Conservation (phyloP, 148 eudicot species). For the Arctostaphylos glauca region DNA sequence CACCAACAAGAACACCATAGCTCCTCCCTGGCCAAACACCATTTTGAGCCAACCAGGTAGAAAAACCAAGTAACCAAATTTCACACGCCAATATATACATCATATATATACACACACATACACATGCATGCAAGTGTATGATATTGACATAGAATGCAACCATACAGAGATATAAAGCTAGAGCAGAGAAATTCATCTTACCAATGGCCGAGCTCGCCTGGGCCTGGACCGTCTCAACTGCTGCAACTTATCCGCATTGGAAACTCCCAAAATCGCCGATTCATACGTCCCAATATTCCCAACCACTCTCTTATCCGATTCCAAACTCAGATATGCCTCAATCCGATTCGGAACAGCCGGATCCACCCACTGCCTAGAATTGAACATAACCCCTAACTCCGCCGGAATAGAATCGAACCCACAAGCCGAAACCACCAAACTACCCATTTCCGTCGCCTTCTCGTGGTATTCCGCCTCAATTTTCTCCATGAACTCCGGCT, state of each 20-base stretch:
- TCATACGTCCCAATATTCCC: slow-evolving; percentile 82
- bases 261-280: slow-evolving; percentile 81
- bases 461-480: slow-evolving; percentile 53
- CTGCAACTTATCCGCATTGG: slow-evolving; percentile 54
- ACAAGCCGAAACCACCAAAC: slow-evolving; percentile 75
- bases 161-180: neutral
- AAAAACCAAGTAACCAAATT: neutral
- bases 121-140: neutral
- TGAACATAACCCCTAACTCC: slow-evolving; percentile 63
- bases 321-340: slow-evolving; percentile 73
- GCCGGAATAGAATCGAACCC: slow-evolving; percentile 94
- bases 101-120: neutral
- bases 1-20: neutral
- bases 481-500: slow-evolving; percentile 90
- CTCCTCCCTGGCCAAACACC: neutral
- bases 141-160: neutral
- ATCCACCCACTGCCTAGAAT: slow-evolving; percentile 55
- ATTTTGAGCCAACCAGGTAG: neutral
- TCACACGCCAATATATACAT: neutral
- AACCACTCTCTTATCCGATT: slow-evolving; percentile 64
- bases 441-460: slow-evolving; percentile 49
- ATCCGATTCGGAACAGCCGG: slow-evolving; percentile 39
- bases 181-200: slow-evolving; percentile 10
- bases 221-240: slow-evolving; percentile 61
- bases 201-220: slow-evolving; percentile 55